phyloP scores from a whole-genome alignment of 345 rosid genomes.

The Lenwebbia sp. region DNA sequence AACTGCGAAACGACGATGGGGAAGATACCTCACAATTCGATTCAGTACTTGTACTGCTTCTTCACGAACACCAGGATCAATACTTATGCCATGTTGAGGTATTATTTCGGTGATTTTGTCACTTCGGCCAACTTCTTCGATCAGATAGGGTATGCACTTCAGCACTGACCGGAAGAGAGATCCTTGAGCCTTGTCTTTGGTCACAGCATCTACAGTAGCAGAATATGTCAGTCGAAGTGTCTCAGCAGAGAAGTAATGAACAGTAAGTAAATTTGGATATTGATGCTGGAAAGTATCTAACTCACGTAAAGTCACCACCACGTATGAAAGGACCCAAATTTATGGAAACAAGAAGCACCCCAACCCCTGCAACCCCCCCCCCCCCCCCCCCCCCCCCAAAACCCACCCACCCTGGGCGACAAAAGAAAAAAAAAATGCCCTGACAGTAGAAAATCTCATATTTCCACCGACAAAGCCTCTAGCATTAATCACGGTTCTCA shows the following conservation, averaged over 20 bases:
- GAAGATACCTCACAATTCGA: conserved; percentile 81
- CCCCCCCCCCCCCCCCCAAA: no score
- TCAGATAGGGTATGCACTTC: conserved; percentile 92
- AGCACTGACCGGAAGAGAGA: conserved; percentile 87
- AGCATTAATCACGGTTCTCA: no score
- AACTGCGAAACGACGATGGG: conserved; percentile 93
- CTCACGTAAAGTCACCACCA: not conserved
- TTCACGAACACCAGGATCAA: conserved; percentile 98
- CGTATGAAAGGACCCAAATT: not conserved
- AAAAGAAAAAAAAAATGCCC: no score
- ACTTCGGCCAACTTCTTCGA: conserved; percentile 95
- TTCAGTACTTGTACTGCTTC: conserved; percentile 97
- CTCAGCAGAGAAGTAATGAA: conserved; percentile 3
- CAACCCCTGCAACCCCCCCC: no score
- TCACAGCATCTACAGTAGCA: conserved; percentile 68
- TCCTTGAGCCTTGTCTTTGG: conserved; percentile 96
- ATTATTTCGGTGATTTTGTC: conserved; percentile 96
- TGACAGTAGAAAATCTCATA: no score
- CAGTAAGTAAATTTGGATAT: not conserved
- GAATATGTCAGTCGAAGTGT: not conserved
- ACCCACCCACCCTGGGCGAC: no score
- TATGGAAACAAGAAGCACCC: not conserved
- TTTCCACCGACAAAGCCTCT: no score
- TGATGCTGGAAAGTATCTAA: not conserved
- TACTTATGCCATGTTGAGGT: conserved; percentile 98